A percentile compares a stretch with the other conserved stretches of the same genome.
These are phyloP conservation scores for Myotisia sp. DNA, from an alignment of 2,329 filamentous ascomycete species.

Conservation along the genomic window DNA sequence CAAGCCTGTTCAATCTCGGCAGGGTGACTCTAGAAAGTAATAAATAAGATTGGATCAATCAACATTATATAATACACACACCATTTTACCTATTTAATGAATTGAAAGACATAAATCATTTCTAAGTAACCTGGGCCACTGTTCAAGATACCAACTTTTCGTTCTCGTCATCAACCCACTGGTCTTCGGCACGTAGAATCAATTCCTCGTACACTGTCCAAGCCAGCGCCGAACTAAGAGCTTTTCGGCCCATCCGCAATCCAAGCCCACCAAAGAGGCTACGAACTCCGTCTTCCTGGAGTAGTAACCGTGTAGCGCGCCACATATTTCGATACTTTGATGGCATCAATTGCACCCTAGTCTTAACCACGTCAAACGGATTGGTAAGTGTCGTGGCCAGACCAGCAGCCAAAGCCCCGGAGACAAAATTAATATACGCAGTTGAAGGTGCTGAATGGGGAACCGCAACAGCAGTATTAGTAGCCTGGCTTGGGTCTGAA, in stretches of 20 bases:
- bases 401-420: slow-evolving; percentile 65
- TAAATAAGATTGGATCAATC: no score
- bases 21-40: no score
- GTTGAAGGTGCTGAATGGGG: slow-evolving; percentile 13
- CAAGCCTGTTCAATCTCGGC: no score
- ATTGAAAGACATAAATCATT: no score
- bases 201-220: slow-evolving; percentile 97
- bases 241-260: slow-evolving; percentile 79
- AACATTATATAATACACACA: no score
- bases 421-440: slow-evolving; percentile 69
- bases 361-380: slow-evolving; percentile 94
- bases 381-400: slow-evolving; percentile 82
- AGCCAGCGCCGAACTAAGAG: slow-evolving; percentile 80
- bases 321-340: slow-evolving; percentile 67
- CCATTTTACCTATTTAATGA: no score
- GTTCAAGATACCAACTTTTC: slow-evolving; percentile 3
- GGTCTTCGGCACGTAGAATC: slow-evolving; percentile 54
- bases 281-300: slow-evolving; percentile 63
- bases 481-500: slow-evolving; percentile 7
- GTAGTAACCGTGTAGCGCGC: slow-evolving; percentile 61
- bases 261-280: slow-evolving; percentile 76
- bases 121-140: no score
- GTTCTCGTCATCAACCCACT: slow-evolving; percentile 22
- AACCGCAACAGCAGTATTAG: neutral
- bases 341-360: slow-evolving; percentile 80